Conservation (phyloP, 805 yeast species). For the Metschnikowia continentalis region DNA sequence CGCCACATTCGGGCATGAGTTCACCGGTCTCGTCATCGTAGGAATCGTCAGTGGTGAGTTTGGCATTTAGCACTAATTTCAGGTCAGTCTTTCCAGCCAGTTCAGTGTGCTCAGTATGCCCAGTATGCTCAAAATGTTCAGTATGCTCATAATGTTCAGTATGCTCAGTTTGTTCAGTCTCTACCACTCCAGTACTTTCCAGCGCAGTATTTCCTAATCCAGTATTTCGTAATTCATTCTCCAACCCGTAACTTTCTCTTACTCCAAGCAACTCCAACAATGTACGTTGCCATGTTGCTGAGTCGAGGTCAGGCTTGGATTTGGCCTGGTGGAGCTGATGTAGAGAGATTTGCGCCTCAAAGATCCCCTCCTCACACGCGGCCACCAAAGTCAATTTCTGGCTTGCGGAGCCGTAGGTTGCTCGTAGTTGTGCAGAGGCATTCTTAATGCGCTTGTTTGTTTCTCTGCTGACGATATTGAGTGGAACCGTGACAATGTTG, state of each 20-base stretch:
- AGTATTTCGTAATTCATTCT: too few relatives aligned
- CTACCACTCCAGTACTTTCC: too few relatives aligned
- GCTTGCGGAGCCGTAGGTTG: background rate
- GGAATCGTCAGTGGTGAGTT: conserved; percentile 21
- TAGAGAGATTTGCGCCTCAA: conserved; percentile 5
- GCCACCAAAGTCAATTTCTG: conserved; percentile 5
- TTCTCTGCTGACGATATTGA: conserved; percentile 5
- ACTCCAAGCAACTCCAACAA: conserved; percentile 2
- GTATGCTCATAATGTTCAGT: too few relatives aligned
- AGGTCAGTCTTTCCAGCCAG: too few relatives aligned
- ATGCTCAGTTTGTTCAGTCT: too few relatives aligned
- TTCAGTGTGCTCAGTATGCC: too few relatives aligned
- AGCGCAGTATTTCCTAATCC: too few relatives aligned
- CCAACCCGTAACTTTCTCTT: too few relatives aligned
- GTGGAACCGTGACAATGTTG: conserved; percentile 7
- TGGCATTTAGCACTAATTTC: conserved; percentile 15
- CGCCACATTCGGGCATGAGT: conserved; percentile 21
- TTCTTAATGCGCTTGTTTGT: conserved; percentile 8
- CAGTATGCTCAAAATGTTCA: too few relatives aligned
- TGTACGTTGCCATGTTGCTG: conserved; percentile 19
- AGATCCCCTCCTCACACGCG: conserved; percentile 19
- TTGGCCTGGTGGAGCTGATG: conserved; percentile 8
- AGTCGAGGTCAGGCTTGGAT: conserved; percentile 8
- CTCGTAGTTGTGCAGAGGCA: conserved; percentile 9
- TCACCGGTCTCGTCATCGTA: conserved; percentile 23